A percentile compares a stretch with the other conserved stretches of the same genome.
Conservation (phyloP, 2,329 filamentous ascomycete species). For the Pseudopithomyces maydicus region DNA sequence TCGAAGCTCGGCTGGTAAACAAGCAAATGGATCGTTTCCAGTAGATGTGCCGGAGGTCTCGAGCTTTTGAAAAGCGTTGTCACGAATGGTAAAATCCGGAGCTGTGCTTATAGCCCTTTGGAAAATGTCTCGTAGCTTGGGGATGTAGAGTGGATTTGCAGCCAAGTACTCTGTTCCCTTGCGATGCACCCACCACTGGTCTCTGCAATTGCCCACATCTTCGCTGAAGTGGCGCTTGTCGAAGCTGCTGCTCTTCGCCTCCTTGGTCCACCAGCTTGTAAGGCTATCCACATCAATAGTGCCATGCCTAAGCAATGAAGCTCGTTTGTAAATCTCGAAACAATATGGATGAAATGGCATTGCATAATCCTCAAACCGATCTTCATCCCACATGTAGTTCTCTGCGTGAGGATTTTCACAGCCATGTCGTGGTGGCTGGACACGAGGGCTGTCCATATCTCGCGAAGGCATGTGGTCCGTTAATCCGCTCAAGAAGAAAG, state of each 20-base stretch:
- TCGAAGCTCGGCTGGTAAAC: constrained; percentile 22
- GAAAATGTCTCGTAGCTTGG: constrained; percentile 18
- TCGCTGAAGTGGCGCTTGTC: not conserved
- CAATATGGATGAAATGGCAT: constrained; percentile 14
- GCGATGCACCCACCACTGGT: constrained; percentile 14
- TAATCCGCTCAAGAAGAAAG: constrained; percentile 9
- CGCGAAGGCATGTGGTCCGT: constrained; percentile 10
- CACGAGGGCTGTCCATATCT: not conserved
- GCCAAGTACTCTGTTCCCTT: constrained; percentile 20
- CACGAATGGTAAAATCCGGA: constrained; percentile 1
- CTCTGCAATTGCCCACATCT: not conserved
- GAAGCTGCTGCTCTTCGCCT: not conserved
- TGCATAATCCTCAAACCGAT: not conserved
- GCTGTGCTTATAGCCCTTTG: not conserved
- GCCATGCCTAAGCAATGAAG: not conserved
- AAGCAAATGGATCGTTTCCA: constrained; percentile 19
- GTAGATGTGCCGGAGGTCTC: not conserved
- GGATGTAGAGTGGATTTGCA: constrained; percentile 29
- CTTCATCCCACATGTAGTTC: not conserved
- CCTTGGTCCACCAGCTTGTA: constrained; percentile 5
- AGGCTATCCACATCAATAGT: constrained; percentile 6
- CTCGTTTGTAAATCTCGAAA: constrained; percentile 12
- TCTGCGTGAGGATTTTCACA: not conserved
- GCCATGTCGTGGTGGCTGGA: constrained; percentile 9
- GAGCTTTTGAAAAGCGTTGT: constrained; percentile 3